Conservation (phyloP, 192 early-diverging fungal genomes). For the Backusella tarrabulga region DNA sequence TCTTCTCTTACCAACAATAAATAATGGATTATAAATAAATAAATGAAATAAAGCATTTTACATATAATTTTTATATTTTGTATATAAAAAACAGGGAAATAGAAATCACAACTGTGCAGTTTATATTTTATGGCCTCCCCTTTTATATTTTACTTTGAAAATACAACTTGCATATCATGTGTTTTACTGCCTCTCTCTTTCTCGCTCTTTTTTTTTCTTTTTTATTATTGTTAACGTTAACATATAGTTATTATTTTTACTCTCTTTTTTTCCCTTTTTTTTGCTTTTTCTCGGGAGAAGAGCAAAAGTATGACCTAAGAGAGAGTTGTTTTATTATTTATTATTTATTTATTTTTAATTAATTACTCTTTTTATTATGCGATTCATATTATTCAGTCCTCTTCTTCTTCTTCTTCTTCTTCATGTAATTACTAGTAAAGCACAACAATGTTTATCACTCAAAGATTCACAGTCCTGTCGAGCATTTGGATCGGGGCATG, state of each 20-base stretch:
- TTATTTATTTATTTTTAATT: background rate
- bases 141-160: background rate
- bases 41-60: background rate
- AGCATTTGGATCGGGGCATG: background rate
- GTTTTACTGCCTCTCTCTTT: background rate
- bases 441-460: constrained; percentile 19
- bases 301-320: background rate
- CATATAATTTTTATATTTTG: background rate
- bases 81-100: background rate
- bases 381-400: background rate
- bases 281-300: constrained; percentile 1
- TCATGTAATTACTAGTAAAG: background rate
- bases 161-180: constrained; percentile 15
- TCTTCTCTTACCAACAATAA: constrained; percentile 64
- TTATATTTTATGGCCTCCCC: background rate
- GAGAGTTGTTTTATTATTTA: background rate
- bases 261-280: background rate
- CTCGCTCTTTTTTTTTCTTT: background rate
- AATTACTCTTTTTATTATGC: background rate
- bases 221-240: background rate
- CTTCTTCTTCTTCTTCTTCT: constrained; percentile 10
- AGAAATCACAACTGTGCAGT: background rate
- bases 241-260: background rate
- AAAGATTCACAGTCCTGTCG: constrained; percentile 4
- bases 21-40: background rate